These are phyloP conservation scores for Zopfochytrium polystomum DNA, from an alignment of 371 early-diverging fungal species.

Conservation along the genomic window DNA sequence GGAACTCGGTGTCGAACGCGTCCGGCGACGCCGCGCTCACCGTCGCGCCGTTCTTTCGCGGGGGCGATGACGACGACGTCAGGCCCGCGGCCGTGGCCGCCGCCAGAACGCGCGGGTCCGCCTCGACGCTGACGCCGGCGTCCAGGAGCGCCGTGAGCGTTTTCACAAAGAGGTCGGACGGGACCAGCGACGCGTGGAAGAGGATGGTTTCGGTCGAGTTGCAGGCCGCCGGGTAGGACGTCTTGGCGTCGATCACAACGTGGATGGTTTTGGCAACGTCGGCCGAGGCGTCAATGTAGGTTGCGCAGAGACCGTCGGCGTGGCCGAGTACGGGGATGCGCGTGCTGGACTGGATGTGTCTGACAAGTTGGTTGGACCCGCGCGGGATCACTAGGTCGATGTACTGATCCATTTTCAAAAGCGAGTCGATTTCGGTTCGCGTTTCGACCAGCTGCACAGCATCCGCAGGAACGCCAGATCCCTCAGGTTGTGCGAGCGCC, in stretches of 20 bases:
- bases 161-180: conserved; percentile 29
- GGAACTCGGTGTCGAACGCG: conserved; percentile 82
- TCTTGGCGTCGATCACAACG: conserved; percentile 89
- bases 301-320: conserved; percentile 93
- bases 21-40: conserved; percentile 12
- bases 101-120: conserved; percentile 25
- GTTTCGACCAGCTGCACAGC: conserved; percentile 87
- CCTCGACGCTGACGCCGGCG: conserved; percentile 34
- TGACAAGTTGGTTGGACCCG: conserved; percentile 85
- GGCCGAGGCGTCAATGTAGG: conserved; percentile 81
- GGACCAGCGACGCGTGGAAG: conserved; percentile 64
- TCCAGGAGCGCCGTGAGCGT: conserved; percentile 32
- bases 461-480: conserved; percentile 57
- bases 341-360: conserved; percentile 8
- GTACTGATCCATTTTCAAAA: conserved; percentile 83
- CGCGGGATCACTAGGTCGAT: conserved; percentile 95
- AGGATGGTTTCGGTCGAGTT: conserved; percentile 90
- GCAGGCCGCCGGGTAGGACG: conserved; percentile 94
- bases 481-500: conserved; percentile 62
- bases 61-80: not conserved
- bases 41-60: not conserved
- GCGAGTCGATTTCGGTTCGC: conserved; percentile 78
- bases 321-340: conserved; percentile 97
- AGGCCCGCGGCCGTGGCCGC: not conserved
- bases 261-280: conserved; percentile 69